These are phyloP conservation scores for Colletotrichum melonis DNA, from an alignment of 2,329 filamentous ascomycete species.

Conservation along the genomic window DNA sequence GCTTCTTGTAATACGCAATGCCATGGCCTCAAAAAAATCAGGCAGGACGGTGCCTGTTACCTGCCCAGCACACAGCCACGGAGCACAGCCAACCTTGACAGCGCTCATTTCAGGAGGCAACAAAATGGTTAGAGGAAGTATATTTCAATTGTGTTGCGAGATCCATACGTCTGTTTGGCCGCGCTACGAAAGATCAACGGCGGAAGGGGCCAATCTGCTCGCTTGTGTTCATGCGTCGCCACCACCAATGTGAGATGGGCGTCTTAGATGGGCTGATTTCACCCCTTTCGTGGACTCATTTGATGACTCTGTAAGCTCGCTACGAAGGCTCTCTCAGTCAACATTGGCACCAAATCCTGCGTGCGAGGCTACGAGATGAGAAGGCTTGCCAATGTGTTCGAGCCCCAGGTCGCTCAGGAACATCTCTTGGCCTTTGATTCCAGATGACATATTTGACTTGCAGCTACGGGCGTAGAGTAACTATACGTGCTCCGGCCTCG, in stretches of 20 bases:
- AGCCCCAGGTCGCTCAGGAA: neutral
- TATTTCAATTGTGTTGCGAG: neutral
- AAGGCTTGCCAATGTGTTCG: neutral
- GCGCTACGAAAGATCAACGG: neutral
- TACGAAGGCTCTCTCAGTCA: neutral
- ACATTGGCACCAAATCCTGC: neutral
- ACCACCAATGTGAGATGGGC: neutral
- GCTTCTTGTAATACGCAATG: neutral
- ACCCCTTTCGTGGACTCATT: neutral
- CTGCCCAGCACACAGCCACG: conserved; percentile 33
- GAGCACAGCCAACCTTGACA: neutral
- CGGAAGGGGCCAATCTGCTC: neutral
- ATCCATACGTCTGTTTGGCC: neutral
- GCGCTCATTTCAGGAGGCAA: neutral
- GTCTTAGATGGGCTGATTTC: neutral
- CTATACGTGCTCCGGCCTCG: neutral
- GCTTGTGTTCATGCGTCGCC: neutral
- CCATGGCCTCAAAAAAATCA: neutral
- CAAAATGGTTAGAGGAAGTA: neutral
- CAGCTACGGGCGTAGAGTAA: neutral
- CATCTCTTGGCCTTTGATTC: neutral
- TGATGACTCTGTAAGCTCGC: neutral
- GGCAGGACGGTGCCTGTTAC: neutral
- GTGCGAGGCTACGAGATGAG: neutral
- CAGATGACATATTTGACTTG: neutral